Evolutionary conservation across 176 grass and related monocot species (phyloP).

Genomic region (Areca catechu): DNA sequence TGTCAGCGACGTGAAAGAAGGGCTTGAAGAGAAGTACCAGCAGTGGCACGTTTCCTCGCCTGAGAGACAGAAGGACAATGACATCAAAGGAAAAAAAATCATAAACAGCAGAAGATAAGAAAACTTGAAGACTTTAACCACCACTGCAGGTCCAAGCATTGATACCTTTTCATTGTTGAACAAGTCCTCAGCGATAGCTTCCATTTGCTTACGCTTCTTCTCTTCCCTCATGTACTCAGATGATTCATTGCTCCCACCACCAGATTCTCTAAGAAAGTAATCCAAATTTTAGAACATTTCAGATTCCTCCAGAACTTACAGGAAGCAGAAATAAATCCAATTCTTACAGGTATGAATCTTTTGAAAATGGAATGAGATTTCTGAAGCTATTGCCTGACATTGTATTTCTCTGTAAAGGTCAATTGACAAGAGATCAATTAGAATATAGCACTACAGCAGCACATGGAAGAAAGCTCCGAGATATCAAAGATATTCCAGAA

Average conservation of each 20-base stretch:
- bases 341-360: slow-evolving; percentile 71
- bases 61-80: slow-evolving; percentile 9
- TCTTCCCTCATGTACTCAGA: slow-evolving; percentile 68
- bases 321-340: slow-evolving; percentile 5
- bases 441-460: too few species aligned
- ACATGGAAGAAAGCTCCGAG: too few species aligned
- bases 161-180: slow-evolving; percentile 80
- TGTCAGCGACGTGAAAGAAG: slow-evolving; percentile 51
- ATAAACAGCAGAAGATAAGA: background rate
- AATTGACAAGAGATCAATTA: background rate
- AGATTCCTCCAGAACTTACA: slow-evolving; percentile 4
- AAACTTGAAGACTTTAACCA: background rate
- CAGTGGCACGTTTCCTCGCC: slow-evolving; percentile 58
- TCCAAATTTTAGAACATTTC: background rate
- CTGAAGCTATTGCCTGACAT: slow-evolving; percentile 83
- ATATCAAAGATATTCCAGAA: too few species aligned
- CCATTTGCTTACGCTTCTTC: slow-evolving; percentile 73
- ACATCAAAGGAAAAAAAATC: background rate
- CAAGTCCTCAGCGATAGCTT: slow-evolving; percentile 72
- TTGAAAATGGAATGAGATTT: slow-evolving; percentile 66
- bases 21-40: slow-evolving; percentile 57
- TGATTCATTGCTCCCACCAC: slow-evolving; percentile 23
- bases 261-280: slow-evolving; percentile 52
- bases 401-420: slow-evolving; percentile 51
- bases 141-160: slow-evolving; percentile 8